These are phyloP conservation scores for Tricholoma matsutake DNA, from an alignment of 768 basidiomycete genomes.

Conservation along the genomic window DNA sequence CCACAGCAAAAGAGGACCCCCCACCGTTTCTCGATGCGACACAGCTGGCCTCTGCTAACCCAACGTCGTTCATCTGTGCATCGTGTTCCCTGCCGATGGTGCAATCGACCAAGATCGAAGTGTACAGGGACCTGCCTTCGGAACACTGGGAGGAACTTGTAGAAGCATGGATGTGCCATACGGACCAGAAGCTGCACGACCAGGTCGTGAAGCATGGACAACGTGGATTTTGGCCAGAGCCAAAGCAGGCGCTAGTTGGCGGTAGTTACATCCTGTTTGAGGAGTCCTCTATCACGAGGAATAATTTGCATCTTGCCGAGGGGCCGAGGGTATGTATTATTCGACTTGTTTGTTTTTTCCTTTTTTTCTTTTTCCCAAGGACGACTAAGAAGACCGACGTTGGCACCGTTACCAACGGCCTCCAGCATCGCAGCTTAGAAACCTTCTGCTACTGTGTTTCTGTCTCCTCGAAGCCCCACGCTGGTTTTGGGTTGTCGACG, in stretches of 20 bases:
- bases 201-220: conserved; percentile 55
- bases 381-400: conserved; percentile 92
- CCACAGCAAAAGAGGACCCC: conserved; percentile 25
- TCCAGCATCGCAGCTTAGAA: conserved; percentile 25
- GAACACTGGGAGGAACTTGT: conserved; percentile 98
- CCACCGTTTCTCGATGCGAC: conserved; percentile 66
- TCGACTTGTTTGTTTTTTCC: conserved; percentile 1
- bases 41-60: conserved; percentile 51
- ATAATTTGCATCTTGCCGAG: conserved; percentile 47
- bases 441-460: conserved; percentile 11
- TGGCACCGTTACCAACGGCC: conserved; percentile 66
- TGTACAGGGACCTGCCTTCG: conserved; percentile 85
- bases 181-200: conserved; percentile 80
- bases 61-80: conserved; percentile 70
- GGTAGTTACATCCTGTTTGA: conserved; percentile 87
- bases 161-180: conserved; percentile 98
- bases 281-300: conserved; percentile 48
- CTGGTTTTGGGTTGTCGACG: conserved; percentile 44
- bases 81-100: conserved; percentile 80
- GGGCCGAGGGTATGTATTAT: conserved; percentile 53
- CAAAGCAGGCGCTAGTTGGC: conserved; percentile 77
- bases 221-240: conserved; percentile 77
- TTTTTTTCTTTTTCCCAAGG: conserved; percentile 35
- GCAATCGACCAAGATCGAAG: conserved; percentile 42
- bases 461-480: conserved; percentile 49